Evolutionary conservation across 805 yeast species (phyloP), one percentile per base, ranked within the genome.

Genomic region (Candida oleophila): DNA sequence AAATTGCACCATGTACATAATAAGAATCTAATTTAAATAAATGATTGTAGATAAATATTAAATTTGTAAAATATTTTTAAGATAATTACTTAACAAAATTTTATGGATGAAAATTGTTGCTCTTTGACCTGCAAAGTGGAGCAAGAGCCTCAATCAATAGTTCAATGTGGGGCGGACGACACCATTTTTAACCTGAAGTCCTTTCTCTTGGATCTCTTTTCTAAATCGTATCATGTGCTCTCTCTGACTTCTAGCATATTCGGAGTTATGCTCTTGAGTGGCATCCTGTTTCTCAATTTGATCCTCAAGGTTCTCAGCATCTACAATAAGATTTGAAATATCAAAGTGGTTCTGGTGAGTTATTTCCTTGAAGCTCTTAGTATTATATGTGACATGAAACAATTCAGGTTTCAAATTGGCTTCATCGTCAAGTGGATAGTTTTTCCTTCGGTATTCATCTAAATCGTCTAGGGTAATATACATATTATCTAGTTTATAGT

Each of bases 191-290:
- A 56, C 38, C 20, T 35, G 35, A 22, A 61, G 40, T 1, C 66
- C 66, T 44, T 55, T 61, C 14, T 50, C 42, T 21, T 49, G 38
- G 18, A 65, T 56, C 42, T 66, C 70, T 15, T 55, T 43, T 18
- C 56, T 45, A 42, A 66, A 66, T 20, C 54, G 52, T 15, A 39
- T 46, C 40, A 43, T 50, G 40, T 66, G 70, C 7, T 44, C 42
- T 39, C 51, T 41, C 44, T 60, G 65, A 7, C 48, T 16, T 21
- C 46, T 47, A 5, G 54, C 5, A 41, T 52, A 62, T 12, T 51
- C 50, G 4, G 45, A 42, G 18, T 28, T 16, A 12, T 21, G 25
- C n/a, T 42, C 45, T 36, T 51, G 51, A 8, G 47, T 50, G 3
- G 35, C 20, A 18, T 54, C 57, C 11, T 11, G 30, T 7, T 25